These are phyloP conservation scores for Penicillium subrubescens DNA, from an alignment of 495 filamentous ascomycete genomes.

Conservation along the genomic window DNA sequence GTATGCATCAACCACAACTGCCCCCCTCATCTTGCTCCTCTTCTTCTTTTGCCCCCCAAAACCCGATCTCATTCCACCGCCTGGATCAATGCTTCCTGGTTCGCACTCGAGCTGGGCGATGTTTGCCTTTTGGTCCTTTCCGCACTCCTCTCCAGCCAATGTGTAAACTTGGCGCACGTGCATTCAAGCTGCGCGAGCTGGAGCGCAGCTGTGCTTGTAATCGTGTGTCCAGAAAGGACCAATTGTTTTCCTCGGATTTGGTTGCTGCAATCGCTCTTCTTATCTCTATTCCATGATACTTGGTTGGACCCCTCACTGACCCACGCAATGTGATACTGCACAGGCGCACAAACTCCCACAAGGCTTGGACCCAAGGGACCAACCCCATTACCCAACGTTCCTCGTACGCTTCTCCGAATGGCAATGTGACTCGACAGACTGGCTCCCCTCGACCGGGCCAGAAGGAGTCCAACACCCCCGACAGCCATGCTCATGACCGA, in stretches of 20 bases:
- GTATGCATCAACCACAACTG: constrained; percentile 41
- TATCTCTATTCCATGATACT: constrained; percentile 12
- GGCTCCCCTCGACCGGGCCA: constrained; percentile 42
- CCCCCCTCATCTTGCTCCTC: constrained; percentile 9
- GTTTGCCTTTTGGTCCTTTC: constrained; percentile 9
- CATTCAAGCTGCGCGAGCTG: constrained; percentile 18
- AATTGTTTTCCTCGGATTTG: constrained; percentile 23
- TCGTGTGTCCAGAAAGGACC: constrained; percentile 20
- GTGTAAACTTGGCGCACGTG: constrained; percentile 20
- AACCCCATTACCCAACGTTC: constrained; percentile 67
- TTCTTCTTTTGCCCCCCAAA: not conserved
- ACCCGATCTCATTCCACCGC: not conserved
- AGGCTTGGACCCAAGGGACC: constrained; percentile 64
- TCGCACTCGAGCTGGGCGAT: constrained; percentile 2
- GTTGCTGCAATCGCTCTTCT: constrained; percentile 2
- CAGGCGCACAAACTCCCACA: constrained; percentile 56
- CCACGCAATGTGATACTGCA: constrained; percentile 24
- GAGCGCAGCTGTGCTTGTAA: constrained; percentile 11
- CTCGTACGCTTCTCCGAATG: constrained; percentile 55
- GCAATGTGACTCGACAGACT: constrained; percentile 49
- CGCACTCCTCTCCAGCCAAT: constrained; percentile 8
- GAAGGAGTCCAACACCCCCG: constrained; percentile 58
- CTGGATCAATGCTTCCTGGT: constrained; percentile 6
- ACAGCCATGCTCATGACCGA: constrained; percentile 67
- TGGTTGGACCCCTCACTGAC: constrained; percentile 19